These are phyloP conservation scores for Prunus dulcis DNA, from an alignment of 306 rosid species.

Conservation along the genomic window DNA sequence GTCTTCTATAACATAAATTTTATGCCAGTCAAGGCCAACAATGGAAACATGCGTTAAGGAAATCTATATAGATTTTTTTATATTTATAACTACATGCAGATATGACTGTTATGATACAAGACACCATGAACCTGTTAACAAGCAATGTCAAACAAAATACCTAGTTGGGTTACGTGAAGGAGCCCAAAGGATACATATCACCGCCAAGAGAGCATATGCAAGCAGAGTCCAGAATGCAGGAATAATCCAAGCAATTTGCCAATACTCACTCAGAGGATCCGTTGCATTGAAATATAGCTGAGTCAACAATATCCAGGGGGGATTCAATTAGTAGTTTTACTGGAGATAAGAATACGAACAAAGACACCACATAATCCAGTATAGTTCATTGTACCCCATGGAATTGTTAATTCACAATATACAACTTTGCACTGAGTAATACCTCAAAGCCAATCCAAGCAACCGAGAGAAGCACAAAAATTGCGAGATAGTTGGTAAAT, in stretches of 20 bases:
- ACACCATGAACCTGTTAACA: conserved; percentile 2
- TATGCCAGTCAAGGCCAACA: not conserved
- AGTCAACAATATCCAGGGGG: conserved; percentile 23
- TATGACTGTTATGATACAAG: not conserved
- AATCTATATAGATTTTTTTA: not conserved
- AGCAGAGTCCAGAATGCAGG: conserved; percentile 87
- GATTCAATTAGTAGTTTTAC: conserved; percentile 17
- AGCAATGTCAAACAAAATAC: conserved; percentile 36
- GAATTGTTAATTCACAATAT: conserved; percentile 2
- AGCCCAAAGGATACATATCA: conserved; percentile 90
- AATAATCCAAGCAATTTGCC: conserved; percentile 95
- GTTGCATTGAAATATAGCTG: conserved; percentile 95
- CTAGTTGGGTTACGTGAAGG: conserved; percentile 91
- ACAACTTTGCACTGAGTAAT: conserved; percentile 13
- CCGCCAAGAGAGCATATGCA: conserved; percentile 64
- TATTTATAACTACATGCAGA: not conserved
- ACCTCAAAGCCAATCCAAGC: conserved; percentile 99
- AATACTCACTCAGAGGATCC: conserved; percentile 83
- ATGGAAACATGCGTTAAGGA: not conserved
- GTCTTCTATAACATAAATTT: not conserved
- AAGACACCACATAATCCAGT: not conserved
- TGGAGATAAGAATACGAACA: not conserved
- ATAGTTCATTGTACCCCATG: not conserved
- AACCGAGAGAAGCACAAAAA: conserved; percentile 75
- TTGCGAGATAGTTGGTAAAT: conserved; percentile 86